phyloP scores from a whole-genome alignment of 306 rosid species.

The Quercus berberidifolia region DNA sequence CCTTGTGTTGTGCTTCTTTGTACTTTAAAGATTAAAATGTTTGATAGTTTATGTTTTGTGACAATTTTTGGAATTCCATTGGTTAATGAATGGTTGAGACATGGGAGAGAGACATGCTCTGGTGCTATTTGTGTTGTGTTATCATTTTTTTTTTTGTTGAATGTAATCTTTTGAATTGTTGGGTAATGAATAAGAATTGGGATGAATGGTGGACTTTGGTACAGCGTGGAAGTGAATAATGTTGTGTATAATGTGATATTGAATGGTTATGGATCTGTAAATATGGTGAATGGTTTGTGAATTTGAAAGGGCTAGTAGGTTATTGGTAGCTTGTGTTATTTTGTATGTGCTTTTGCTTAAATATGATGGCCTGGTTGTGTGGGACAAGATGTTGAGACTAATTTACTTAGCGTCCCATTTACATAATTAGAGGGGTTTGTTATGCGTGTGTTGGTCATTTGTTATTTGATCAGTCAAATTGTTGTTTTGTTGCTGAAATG shows the following conservation, averaged over 20 bases:
- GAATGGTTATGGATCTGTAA: background rate
- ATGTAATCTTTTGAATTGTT: constrained; percentile 13
- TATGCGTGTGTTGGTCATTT: background rate
- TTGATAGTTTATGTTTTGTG: constrained; percentile 22
- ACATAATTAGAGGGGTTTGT: background rate
- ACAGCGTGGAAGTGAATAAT: no score
- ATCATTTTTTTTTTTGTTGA: background rate
- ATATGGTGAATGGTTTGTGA: background rate
- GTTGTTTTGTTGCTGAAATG: background rate
- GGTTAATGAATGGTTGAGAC: constrained; percentile 24
- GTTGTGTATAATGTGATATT: no score
- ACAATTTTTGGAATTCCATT: background rate
- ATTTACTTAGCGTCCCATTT: background rate
- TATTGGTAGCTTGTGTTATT: background rate
- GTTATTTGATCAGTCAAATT: background rate
- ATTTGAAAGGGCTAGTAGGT: background rate
- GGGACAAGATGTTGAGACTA: background rate
- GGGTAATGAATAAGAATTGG: constrained; percentile 24
- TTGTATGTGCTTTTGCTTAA: background rate
- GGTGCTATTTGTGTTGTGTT: background rate
- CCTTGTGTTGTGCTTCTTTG: background rate
- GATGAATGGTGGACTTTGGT: background rate
- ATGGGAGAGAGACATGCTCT: constrained; percentile 22
- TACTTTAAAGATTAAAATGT: background rate
- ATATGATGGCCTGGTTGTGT: background rate